Evolutionary conservation across 495 filamentous ascomycete species (phyloP), one percentile per base, ranked within the genome.

Genomic region (Aspergillus ostianus): DNA sequence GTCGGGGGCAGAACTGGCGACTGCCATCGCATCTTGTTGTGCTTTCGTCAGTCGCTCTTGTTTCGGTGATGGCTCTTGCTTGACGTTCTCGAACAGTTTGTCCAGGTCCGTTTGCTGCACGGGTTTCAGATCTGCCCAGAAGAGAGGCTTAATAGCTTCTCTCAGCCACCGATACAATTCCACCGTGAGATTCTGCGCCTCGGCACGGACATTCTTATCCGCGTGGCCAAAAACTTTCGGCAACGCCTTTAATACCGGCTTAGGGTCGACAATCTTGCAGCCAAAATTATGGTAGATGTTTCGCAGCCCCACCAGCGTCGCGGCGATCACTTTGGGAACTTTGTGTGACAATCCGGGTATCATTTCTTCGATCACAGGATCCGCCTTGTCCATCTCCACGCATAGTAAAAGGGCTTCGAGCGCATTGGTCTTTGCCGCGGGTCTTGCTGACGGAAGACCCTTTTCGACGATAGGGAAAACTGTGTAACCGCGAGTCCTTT

Each of bases 121-220:
- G 2, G 92, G 90, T 71, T 99, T 99, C 59, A 99, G 74, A 47
- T 98, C 95, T 47, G 84, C 84, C 91, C 93, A 99, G 70, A 99
- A 99, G 70, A 97, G 86, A 18, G 93, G 91, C 70, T 99, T 99
- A 83, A 99, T 98, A 2, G 93, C 95, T 57, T 99, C 95, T 59
- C 91, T 88, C 30, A 99, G 82, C 95, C 95, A 99, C 70, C 95
- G 81, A 74, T 98, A 99, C 48, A 99, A 84, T 66, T 98, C 95
- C 52, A 97, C 93, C 0, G 92, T 88, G 29, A 99, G 79, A 63
- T 89, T 92, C 52, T 94, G 93, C 27, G 91, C 90, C 73, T 98
- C 95, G 1, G 93, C 92, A 67, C 95, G 88, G 15, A 99, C 95
- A 70, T 97, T 98, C 73, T 99, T 99, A 80, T 99, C 95, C 5